Percentiles rank a stretch among this genome's conserved stretches.
Evolutionary conservation across 176 grass and related monocot genomes (phyloP).

Genomic region (Thinopyrum elongatum): DNA sequence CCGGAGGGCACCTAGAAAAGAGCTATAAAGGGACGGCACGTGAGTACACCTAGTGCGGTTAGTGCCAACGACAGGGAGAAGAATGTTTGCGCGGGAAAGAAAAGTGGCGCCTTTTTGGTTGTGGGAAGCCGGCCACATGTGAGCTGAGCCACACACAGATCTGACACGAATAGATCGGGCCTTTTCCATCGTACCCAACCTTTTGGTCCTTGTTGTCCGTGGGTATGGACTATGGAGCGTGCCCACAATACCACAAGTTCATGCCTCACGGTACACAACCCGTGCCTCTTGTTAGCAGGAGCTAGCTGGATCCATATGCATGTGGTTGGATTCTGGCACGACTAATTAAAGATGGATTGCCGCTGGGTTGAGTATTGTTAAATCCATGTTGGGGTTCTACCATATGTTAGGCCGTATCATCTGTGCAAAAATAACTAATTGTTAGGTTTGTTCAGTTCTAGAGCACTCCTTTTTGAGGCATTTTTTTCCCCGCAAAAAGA

Average conservation of each 20-base stretch:
- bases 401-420: not conserved
- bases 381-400: not conserved
- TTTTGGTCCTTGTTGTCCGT: not conserved
- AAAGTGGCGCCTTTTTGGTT: constrained; percentile 14
- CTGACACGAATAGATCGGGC: constrained; percentile 6
- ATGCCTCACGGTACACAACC: not conserved
- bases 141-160: not conserved
- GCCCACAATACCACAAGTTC: not conserved
- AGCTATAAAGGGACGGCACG: not conserved
- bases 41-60: constrained; percentile 17
- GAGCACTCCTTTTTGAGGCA: no score
- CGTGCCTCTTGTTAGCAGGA: not conserved
- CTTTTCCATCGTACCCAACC: constrained; percentile 14
- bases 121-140: constrained; percentile 29
- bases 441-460: not conserved
- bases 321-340: not conserved
- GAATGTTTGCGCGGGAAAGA: constrained; percentile 37
- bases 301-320: not conserved
- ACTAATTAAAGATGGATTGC: not conserved
- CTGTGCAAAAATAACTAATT: no score
- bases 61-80: constrained; percentile 3
- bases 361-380: not conserved
- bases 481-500: no score
- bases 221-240: not conserved
- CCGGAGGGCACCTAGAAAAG: not conserved